Evolutionary conservation across 345 rosid genomes (phyloP).

Genomic region (Salix koriyanagi): DNA sequence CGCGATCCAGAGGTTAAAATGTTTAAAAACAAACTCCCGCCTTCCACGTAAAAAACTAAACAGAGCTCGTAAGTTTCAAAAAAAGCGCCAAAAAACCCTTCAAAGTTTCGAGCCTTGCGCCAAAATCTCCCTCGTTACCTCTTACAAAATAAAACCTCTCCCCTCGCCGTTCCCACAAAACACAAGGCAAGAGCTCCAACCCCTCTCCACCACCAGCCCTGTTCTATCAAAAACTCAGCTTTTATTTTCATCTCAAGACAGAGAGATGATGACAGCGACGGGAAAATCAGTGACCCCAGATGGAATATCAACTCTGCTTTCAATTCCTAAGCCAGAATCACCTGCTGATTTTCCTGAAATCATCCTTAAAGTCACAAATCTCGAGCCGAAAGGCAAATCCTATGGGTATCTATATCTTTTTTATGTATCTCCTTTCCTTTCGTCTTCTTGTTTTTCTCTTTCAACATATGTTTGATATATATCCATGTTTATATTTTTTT

Average conservation of each 20-base stretch:
- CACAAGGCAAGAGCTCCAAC: too few relatives aligned
- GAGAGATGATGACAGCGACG: slow-evolving; percentile 22
- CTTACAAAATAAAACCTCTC: not conserved
- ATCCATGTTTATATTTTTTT: not conserved
- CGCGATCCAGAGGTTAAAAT: not conserved
- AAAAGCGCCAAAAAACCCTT: not conserved
- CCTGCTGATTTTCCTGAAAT: slow-evolving; percentile 46
- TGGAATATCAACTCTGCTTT: slow-evolving; percentile 52
- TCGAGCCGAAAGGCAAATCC: slow-evolving; percentile 73
- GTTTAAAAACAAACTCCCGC: not conserved
- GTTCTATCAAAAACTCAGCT: too few relatives aligned
- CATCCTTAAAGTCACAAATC: slow-evolving; percentile 74
- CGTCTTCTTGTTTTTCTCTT: not conserved
- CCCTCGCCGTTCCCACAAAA: not conserved
- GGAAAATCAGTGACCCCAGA: slow-evolving; percentile 47
- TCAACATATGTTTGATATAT: not conserved
- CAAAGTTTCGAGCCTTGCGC: not conserved
- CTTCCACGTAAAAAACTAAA: too few relatives aligned
- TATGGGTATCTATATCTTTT: slow-evolving; percentile 42
- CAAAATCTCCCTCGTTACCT: not conserved
- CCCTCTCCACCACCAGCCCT: not conserved
- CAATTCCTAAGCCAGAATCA: slow-evolving; percentile 66
- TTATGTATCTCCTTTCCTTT: not conserved
- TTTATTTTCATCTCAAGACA: not conserved
- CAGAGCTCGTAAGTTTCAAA: not conserved